Base-by-base conservation (phyloP, 495 filamentous ascomycete species). In the Amorphotheca resinae region DNA sequence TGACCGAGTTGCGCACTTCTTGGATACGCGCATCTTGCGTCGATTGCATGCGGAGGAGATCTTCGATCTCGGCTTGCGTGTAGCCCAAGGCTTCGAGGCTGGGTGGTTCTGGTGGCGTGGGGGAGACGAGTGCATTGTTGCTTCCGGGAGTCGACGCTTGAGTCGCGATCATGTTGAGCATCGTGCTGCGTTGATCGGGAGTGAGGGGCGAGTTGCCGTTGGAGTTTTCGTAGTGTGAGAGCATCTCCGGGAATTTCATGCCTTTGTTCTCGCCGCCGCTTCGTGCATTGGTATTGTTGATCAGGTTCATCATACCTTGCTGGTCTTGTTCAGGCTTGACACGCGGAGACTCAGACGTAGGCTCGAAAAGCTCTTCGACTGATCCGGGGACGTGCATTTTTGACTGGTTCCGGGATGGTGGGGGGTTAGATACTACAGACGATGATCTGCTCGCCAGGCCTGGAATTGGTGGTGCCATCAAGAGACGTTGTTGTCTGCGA, bases 221-320 rank as follows among this genome's bases (percentile, higher is more conserved):
- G 49, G 71, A 58, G 48, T 75, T 73, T 67, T 89, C 65, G 54
- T 80, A 74, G 33, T 79, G 74, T 5, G 68, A 66, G n/a, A 91
- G 75, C 17, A 87, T 74, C 41, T 84, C 73, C 4, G 82, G 75
- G 42, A 93, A 81, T 52, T 93, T 80, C 49, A 79, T 66, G 17
- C 56, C 60, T 3, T 60, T 58, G 4, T 61, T 58, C 4, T 62
- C 45, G 39, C 50, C 62, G 30, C 69, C 67, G 44, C 67, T 72
- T 35, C 66, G 74, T 28, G 81, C 79, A 57, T 87, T 89, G 42
- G 80, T 73, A 50, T 80, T 80, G 38, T 87, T 79, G 53, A 93
- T 88, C 40, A 89, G 73, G 49, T 80, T 85, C 76, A 94, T 83
- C 65, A 95, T 93, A 46, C 84, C 79, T 23, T 46, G 43, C 26